Evolutionary conservation across 164 flowering plant genomes (phyloP), one percentile per base, ranked within the genome.

Genomic region (Kingdonia uniflora): DNA sequence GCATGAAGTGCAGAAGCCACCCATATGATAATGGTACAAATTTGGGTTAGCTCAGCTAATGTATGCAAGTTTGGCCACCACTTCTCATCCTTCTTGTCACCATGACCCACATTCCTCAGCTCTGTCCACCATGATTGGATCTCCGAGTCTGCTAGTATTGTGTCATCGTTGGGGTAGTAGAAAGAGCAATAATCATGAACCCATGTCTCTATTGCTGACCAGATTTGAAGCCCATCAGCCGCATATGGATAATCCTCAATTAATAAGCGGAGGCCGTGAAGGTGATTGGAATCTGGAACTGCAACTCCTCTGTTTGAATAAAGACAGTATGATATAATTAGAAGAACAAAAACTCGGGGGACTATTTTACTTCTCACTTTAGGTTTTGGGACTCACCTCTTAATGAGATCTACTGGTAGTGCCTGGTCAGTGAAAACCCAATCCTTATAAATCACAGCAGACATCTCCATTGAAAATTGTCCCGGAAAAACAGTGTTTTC

Each of bases 1-100:
- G 95, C 97, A 37, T 87, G 95, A 52, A 87, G 84, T 45, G 94
- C 97, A 26, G 95, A 86, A 11, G 94, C 94, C 6, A 76, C 67
- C 94, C 95, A 90, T 54, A 84, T 84, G 57, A 84, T 78, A 24
- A 63, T 82, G 44, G 87, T 80, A 69, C 90, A 77, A 26, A 81
- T 45, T 51, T 72, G 63, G 52, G 65, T 65, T 13, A 91, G 79
- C 1, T 83, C 92, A 6, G 57, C 46, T 7, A 40, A 23, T 13
- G 82, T 77, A 15, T 77, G 69, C 87, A 85, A 73, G 50, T 71
- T 53, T 15, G 86, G 82, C 95, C 95, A 87, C 95, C 96, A 80
- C 14, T 75, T 71, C 63, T 80, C 81, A 23, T 81, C 74, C 62
- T 77, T 79, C 65, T 66, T 70, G 73, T 85, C 95, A 2, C 89